Percentiles rank a stretch among this genome's conserved stretches.
Conservation (phyloP, 345 rosid genomes). For the Crucihimalaya himalaica region DNA sequence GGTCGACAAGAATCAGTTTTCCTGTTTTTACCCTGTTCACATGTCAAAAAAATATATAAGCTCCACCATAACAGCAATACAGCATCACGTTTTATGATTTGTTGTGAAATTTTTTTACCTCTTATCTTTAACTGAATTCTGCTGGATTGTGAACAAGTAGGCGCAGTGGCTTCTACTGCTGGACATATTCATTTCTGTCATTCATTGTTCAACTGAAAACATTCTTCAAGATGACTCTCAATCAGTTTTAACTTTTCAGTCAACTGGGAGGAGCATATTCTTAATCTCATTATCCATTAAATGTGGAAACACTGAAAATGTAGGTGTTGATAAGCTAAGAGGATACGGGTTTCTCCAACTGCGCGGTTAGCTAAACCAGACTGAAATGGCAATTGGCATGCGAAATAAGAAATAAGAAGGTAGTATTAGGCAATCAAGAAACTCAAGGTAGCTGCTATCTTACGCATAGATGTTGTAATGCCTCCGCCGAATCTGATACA, state of each 20-base stretch:
- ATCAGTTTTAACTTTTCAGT: background rate
- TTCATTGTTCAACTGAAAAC: constrained; percentile 39
- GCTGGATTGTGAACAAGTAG: constrained; percentile 62
- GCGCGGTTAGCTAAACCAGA: constrained; percentile 78
- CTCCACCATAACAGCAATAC: constrained; percentile 5
- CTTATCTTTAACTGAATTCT: constrained; percentile 52
- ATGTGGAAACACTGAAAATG: background rate
- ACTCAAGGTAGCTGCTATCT: constrained; percentile 39
- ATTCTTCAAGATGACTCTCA: constrained; percentile 28
- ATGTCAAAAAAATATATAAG: constrained; percentile 21
- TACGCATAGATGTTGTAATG: constrained; percentile 70
- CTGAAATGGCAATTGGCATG: constrained; percentile 51
- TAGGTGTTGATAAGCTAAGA: constrained; percentile 18
- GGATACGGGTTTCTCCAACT: constrained; percentile 96
- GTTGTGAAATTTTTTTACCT: constrained; percentile 46
- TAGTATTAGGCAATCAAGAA: constrained; percentile 12
- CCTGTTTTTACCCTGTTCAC: constrained; percentile 58
- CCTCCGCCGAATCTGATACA: constrained; percentile 55
- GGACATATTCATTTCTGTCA: constrained; percentile 80
- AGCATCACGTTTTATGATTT: background rate
- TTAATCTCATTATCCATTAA: background rate
- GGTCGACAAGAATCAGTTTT: constrained; percentile 79
- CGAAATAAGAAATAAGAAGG: constrained; percentile 35
- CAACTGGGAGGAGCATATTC: constrained; percentile 8
- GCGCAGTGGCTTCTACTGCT: constrained; percentile 93